Evolutionary conservation across 177 flowering plant genomes (phyloP).

Genomic region (Vitis hybrid): DNA sequence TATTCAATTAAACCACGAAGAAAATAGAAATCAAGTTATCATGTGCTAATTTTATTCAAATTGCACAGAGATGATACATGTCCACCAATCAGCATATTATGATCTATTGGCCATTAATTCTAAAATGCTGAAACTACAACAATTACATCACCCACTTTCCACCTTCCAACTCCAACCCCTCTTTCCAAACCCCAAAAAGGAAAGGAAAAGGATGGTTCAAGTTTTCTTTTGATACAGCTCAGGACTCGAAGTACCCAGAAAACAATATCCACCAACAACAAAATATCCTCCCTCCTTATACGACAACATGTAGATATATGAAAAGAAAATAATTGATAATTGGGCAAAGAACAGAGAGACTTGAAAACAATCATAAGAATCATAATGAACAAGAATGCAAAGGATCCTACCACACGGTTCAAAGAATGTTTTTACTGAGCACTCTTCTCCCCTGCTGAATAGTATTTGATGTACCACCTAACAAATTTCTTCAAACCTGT

Average conservation of each 20-base stretch:
- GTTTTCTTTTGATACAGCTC: conserved; percentile 17
- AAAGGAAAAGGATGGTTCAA: conserved; percentile 9
- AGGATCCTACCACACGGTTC: conserved; percentile 21
- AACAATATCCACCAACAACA: conserved; percentile 26
- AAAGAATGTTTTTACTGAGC: conserved; percentile 23
- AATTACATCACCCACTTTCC: conserved; percentile 19
- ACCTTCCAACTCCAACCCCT: too few relatives aligned
- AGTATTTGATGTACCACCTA: conserved; percentile 57
- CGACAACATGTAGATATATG: conserved; percentile 17
- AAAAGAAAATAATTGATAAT: conserved; percentile 10
- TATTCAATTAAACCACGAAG: too few relatives aligned
- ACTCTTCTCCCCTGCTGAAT: conserved; percentile 49
- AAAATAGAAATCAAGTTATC: neutral
- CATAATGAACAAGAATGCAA: conserved; percentile 34
- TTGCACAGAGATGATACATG: conserved; percentile 37
- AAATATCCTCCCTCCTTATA: conserved; percentile 28
- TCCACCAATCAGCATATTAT: conserved; percentile 33
- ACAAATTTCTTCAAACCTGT: conserved; percentile 71
- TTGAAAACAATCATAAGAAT: conserved; percentile 37
- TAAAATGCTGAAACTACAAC: conserved; percentile 33
- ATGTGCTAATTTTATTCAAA: conserved; percentile 37
- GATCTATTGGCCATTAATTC: conserved; percentile 37
- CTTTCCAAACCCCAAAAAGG: too few relatives aligned
- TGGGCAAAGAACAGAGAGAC: conserved; percentile 15
- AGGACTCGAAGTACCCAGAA: conserved; percentile 8